Evolutionary conservation across 2,329 filamentous ascomycete genomes (phyloP).

Genomic region (Zasmidium citrigriseum): DNA sequence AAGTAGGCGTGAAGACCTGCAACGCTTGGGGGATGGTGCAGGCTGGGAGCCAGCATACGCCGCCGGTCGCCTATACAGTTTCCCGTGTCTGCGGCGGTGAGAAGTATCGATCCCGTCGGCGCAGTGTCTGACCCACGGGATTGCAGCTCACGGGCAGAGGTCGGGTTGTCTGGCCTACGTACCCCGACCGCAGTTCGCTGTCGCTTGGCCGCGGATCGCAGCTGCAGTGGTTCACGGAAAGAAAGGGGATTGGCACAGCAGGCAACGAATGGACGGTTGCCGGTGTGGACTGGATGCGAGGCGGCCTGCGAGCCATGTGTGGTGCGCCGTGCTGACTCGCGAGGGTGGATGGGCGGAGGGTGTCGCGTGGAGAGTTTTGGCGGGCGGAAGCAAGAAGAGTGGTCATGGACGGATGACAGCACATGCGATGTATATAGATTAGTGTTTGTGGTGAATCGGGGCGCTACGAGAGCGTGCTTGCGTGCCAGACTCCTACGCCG

Average conservation of each 20-base stretch:
- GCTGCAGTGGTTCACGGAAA: neutral
- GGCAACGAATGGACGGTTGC: neutral
- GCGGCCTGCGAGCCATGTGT: neutral
- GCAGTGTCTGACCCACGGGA: neutral
- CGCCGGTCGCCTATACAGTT: neutral
- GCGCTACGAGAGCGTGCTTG: neutral
- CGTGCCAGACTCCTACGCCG: neutral
- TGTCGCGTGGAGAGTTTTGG: neutral
- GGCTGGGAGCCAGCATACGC: neutral
- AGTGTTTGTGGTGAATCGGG: conserved; percentile 1
- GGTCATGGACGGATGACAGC: too few relatives aligned
- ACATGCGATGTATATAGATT: conserved; percentile 1
- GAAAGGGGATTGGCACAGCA: neutral
- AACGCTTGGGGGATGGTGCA: neutral
- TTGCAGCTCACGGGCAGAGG: neutral
- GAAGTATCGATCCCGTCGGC: neutral
- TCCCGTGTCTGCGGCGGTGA: conserved; percentile 3
- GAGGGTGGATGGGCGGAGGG: neutral
- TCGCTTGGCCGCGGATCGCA: conserved; percentile 1
- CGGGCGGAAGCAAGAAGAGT: neutral
- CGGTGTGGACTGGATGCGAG: too few relatives aligned
- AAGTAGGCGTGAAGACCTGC: neutral
- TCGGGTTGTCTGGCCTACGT: conserved; percentile 7
- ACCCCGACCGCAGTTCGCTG: conserved; percentile 3
- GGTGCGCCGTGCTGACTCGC: neutral